Base-by-base conservation (phyloP, 2,329 filamentous ascomycete genomes). In the Cercospora zeina region DNA sequence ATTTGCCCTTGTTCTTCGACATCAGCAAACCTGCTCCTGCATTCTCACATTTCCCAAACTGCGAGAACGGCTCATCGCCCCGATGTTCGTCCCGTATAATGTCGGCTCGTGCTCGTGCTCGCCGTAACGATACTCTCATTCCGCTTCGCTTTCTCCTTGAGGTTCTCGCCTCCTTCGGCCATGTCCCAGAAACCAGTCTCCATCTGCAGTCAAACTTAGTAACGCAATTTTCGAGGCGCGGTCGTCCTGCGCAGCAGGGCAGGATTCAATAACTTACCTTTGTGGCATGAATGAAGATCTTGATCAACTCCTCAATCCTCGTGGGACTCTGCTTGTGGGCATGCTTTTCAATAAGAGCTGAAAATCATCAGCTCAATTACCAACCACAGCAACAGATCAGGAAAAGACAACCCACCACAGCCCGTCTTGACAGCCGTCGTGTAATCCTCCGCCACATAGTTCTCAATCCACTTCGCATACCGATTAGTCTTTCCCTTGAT, bases 401-500 rank as follows among this genome's bases (percentile, higher is more conserved):
- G 16, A 24, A 24, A 24, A 27, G 42, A 6, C 19, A 24, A 69
- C 83, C 76, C 78, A 91, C 89, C 86, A 59, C 83, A 85, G 21
- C 90, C 91, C 2, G 85, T 81, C 66, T 80, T 80, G 58, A 96
- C 89, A 5, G 90, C 90, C 65, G 87, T 81, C 0, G 81, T 77
- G 68, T 96, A 97, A 73, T 95, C 90, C 0, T 90, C 87, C 1
- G 87, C 89, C 14, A 89, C 85, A 72, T 97, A 97, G 71, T 91
- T 96, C 73, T 93, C 82, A 67, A 97, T 91, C 93, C 93, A 97
- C 50, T 87, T 84, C 88, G 89, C 95, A 78, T 96, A 97, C 81
- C 54, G 79, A 70, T 74, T 75, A 4, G 42, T 47, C 16, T 68
- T 64, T 36, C 56, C 58, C 50, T 64, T 66, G 36, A 54, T 57